Base-by-base conservation (phyloP, 2,329 filamentous ascomycete genomes). In the Neofusicoccum umdonicola region DNA sequence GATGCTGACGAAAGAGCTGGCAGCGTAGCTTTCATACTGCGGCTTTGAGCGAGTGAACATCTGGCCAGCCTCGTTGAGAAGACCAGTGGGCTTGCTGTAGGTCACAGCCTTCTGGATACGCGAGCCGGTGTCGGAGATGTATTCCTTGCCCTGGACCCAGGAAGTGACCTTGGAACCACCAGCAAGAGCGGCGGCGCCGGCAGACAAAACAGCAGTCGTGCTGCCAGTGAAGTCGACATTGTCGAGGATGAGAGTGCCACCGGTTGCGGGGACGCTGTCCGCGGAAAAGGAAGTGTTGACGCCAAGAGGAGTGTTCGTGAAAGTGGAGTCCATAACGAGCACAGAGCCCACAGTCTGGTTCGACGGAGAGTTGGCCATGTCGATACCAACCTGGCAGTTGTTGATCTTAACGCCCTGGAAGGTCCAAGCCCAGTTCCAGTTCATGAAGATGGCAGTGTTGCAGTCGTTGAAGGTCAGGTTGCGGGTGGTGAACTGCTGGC, bases 1-100 rank as follows among this genome's bases (percentile, higher is more conserved):
- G 80, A 95, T 90, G 69, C 90, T 94, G 71, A 96, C 79, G 73
- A 99, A 97, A 39, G 85, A 85, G 66, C 82, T 84, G n/a, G 83
- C 85, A 3, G 87, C 78, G 2, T 91, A 78, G 47, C 81, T 80
- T 73, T 90, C 86, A 74, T 98, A 99, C 76, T 97, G 91, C 13
- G 95, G 95, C 84, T 95, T 96, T 76, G 88, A 90, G 69, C 90
- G 90, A 68, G 92, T 90, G 74, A 93, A 93, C 71, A 97, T 82
- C 42, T 85, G 88, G 68, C 91, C 91, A 27, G 82, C 77, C 44
- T 77, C 76, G 68, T 87, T 83, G 44, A 93, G 82, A 15, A 98
- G 88, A 27, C 77, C 80, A 12, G 82, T 77, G 6, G 93, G 90
- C 80, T 92, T 94, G 63, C 79, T 74, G 31, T 82, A 80, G 45